Evolutionary conservation across 371 early-diverging fungal genomes (phyloP), one percentile per base, ranked within the genome.

Genomic region (Fennellomyces sp.): DNA sequence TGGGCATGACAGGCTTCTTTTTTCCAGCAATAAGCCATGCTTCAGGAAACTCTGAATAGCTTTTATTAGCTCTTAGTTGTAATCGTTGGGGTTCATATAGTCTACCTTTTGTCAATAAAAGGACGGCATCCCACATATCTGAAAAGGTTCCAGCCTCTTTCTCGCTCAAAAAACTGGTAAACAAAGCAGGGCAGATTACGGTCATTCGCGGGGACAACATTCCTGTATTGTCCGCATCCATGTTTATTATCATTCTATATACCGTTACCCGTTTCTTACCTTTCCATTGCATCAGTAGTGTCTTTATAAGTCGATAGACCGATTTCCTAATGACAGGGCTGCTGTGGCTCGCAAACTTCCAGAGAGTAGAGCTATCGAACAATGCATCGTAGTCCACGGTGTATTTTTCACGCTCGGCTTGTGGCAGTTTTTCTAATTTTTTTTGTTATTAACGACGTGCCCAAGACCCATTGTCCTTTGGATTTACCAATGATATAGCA

Each of bases 21-120:
- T 71, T 74, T 23, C 76, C 74, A 10, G 82, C 82, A 5, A 85
- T 61, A 2, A 73, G 47, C 95, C 95, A 94, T 5, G 87, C 63
- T 7, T 75, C 59, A 11, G 93, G 93, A 52, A 83, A 85, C 2
- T 76, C 81, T 77, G 68, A 15, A 7, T 45, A 8, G 6, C 13
- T 33, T 26, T 26, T 26, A 38, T 27, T 6, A 35, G 29, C 47
- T 19, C 33, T 33, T 33, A 7, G 8, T 33, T 33, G 33, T 7
- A 33, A 7, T 7, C 33, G 5, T 33, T 33, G 33, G 5, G 8
- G 12, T 33, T 12, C 33, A 7, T 33, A 11, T 7, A 35, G 72
- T 70, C 58, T 86, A 88, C 91, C 84, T 72, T 78, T 91, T 6
- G 81, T 90, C 69, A 75, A 74, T 26, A 87, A 77, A 53, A 80